Base-by-base conservation (phyloP, 257 asterid genomes). In the Buddleja alternifolia region DNA sequence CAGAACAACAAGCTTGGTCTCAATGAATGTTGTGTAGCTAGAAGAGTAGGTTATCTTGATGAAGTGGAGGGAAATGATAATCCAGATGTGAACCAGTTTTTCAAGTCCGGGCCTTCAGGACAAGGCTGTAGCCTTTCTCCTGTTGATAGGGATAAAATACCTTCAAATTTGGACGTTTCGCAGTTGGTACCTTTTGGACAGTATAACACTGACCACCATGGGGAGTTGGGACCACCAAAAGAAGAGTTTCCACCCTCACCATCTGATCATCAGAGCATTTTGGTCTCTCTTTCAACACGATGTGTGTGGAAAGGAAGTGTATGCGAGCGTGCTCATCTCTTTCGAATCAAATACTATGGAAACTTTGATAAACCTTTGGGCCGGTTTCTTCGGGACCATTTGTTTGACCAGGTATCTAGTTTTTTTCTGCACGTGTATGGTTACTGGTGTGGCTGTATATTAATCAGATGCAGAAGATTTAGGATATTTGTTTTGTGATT, bases 241-340 rank as follows among this genome's bases (percentile, higher is more conserved):
- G 89, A 82, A 65, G 90, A 82, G 60, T 88, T 82, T 77, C 83
- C 86, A 69, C 84, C 87, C 73, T 59, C 92, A 25, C 76, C 89
- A 74, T 82, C 90, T 48, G 90, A 82, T 72, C 78, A 87, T 74
- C 90, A 83, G 81, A 89, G 96, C 86, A 85, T 89, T 59, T 82
- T 89, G 86, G 90, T 89, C 62, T 89, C 96, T 50, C 82, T 87
- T 66, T 85, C 94, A 52, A 78, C 90, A 23, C 82, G 92, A 53
- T 87, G 96, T 77, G 86, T 77, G 64, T 74, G 71, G 85, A 89
- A 85, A 66, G 86, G 86, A 64, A 75, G 84, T 80, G 89, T 85
- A 42, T 89, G 96, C 32, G 96, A 89, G 77, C 90, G 90, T 70
- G 80, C 96, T 64, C 96, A 85, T 81, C 85, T 89, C 39, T 80